Base-by-base conservation (phyloP, 345 rosid species). In the Hypericum androsaemum region DNA sequence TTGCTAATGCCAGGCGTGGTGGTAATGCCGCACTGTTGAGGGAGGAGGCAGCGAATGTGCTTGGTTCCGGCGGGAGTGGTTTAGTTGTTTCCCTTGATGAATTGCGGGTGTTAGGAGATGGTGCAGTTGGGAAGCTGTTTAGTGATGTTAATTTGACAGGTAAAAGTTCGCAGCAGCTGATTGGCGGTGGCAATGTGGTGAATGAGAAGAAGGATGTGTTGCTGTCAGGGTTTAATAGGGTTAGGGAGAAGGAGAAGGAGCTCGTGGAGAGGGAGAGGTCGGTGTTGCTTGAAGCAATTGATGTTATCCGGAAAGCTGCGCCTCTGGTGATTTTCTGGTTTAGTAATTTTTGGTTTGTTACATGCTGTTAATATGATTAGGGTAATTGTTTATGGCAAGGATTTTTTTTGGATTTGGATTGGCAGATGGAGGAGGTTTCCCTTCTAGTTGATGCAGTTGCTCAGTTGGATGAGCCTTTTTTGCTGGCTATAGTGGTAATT, bases 401-500 rank as follows among this genome's bases (percentile, higher is more conserved):
- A 38, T 70, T 77, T 65, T 74, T 38, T 61, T 7, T 71, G 72
- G 47, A 43, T 68, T 62, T 59, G 64, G 48, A 56, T 53, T 74
- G 62, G 43, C 83, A 85, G 95, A 88, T 85, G 96, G 84, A 85
- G 84, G 98, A 92, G 80, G 74, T 81, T 65, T 81, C 98, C 13
- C 90, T 88, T 66, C 94, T 92, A 60, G 60, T 77, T 53, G 96
- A 88, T 74, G 94, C 94, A 37, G 77, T 76, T 64, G 74, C 96
- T 69, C 86, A 78, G 74, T 78, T 92, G 59, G 94, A 92, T 73
- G 95, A 85, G 79, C 96, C 98, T 37, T 83, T 88, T 81, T 76
- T 88, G 44, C 83, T 85, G 94, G 96, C 76, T 60, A 88, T 92
- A 83, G 96, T 85, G 95, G 96, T 92, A 92, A 88, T 83, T 80